A percentile compares a stretch with the other conserved stretches of the same genome.
These are phyloP conservation scores for Salpingoeca rosetta DNA, from an alignment of 78 protist genomes.

Conservation along the genomic window DNA sequence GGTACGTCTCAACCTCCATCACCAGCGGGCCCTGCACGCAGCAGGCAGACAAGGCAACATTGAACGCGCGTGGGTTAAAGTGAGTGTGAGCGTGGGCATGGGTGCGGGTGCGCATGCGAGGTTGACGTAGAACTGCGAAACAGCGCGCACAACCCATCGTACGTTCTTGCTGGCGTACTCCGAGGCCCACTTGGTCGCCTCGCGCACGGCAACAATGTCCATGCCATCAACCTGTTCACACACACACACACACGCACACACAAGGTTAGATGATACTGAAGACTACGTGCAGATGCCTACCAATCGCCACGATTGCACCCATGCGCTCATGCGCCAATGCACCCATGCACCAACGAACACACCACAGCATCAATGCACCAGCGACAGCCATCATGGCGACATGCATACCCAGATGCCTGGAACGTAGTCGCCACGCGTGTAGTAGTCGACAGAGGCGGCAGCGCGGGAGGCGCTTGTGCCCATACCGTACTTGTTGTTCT, in stretches of 20 bases:
- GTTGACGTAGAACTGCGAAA: no score
- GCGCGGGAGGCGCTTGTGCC: conserved; percentile 79
- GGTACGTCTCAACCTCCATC: conserved; percentile 82
- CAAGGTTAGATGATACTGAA: no score
- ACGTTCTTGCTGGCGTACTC: conserved; percentile 14
- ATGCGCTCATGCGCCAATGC: neutral
- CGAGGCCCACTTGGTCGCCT: conserved; percentile 55
- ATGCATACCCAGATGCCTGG: conserved; percentile 68
- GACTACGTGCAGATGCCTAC: no score
- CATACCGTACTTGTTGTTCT: conserved; percentile 95
- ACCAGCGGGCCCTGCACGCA: conserved; percentile 68
- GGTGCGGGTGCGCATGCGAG: no score
- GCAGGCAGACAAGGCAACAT: neutral
- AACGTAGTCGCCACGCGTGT: conserved; percentile 83
- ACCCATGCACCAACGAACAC: neutral
- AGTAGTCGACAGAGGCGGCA: conserved; percentile 72
- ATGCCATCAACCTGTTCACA: conserved; percentile 76
- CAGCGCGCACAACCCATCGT: no score
- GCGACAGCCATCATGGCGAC: neutral
- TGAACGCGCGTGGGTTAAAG: no score
- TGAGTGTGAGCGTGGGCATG: no score
- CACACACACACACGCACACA: neutral
- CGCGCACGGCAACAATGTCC: conserved; percentile 77
- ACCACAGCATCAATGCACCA: neutral
- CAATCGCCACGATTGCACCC: no score